Base-by-base conservation (phyloP, 495 filamentous ascomycete species). In the Hypoxylon perforatum region DNA sequence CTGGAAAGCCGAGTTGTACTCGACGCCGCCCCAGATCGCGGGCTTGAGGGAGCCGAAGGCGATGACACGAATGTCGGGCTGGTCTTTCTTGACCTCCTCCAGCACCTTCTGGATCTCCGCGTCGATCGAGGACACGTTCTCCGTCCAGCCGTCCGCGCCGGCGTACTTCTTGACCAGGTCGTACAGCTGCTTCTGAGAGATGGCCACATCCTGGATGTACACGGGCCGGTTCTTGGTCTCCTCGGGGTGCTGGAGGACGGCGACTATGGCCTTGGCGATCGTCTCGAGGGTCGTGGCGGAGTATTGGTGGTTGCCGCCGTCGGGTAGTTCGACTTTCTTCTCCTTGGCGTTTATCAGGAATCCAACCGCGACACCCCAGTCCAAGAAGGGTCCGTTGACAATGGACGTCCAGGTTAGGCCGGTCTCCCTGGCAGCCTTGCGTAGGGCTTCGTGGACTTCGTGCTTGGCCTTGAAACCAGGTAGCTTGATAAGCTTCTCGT, bases 201-300 rank as follows among this genome's bases (percentile, higher is more conserved):
- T 71, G 0, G 56, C 57, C 4, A 75, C 66, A 14, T 81, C 74
- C 0, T 80, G 61, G 6, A 87, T 65, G 57, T 75, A 77, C 6
- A 88, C 73, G 8, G 45, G 30, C 0, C 76, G 74, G 63, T 87
- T 87, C 63, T 78, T 80, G 5, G 86, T 87, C 41, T 81, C 73
- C 0, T 82, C 77, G 1, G 74, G 75, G 42, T 85, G 74, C 28
- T 69, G 64, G 0, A 88, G 66, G 12, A 83, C 67, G 0, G 75
- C 76, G 4, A 73, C 77, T n/a, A 84, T 61, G 3, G 80, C 80
- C 17, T 74, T 72, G 1, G 73, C 84, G 6, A 85, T 49, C 14
- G 70, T 70, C 0, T 64, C 25, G 5, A 86, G 74, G 1, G 71
- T 81, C 0, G 84, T 83, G 12, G 68, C 33, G n/a, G 79, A 81